Conservation (phyloP, 371 early-diverging fungal species). For the Blyttiomyces sp. region DNA sequence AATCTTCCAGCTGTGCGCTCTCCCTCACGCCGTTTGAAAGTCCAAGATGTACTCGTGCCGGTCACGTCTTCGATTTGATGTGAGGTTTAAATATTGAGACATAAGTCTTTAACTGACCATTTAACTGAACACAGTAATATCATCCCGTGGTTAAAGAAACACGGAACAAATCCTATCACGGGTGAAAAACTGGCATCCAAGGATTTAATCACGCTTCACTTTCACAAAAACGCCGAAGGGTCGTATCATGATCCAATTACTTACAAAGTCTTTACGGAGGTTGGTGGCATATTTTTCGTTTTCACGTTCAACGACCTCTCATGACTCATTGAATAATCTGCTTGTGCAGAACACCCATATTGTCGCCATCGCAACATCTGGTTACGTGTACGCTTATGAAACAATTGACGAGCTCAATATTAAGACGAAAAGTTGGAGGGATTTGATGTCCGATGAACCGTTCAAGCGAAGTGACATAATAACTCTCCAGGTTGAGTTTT, state of each 20-base stretch:
- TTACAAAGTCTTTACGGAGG: slow-evolving; percentile 79
- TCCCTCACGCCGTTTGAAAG: slow-evolving; percentile 82
- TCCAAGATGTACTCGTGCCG: slow-evolving; percentile 85
- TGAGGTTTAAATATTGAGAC: slow-evolving; percentile 12
- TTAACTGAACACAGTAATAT: slow-evolving; percentile 59
- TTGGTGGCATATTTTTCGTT: too few relatives aligned
- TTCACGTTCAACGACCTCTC: too few relatives aligned
- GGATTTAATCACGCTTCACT: slow-evolving; percentile 72
- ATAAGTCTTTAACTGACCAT: background rate
- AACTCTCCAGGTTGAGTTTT: slow-evolving; percentile 56
- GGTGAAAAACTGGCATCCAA: slow-evolving; percentile 73
- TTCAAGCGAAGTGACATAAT: slow-evolving; percentile 87
- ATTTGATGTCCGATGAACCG: slow-evolving; percentile 82
- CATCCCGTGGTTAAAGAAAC: slow-evolving; percentile 79
- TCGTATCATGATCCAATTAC: slow-evolving; percentile 85
- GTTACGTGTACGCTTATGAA: slow-evolving; percentile 86
- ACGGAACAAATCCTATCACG: slow-evolving; percentile 80
- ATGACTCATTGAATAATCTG: too few relatives aligned
- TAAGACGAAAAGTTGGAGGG: slow-evolving; percentile 78
- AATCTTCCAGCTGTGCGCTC: slow-evolving; percentile 61
- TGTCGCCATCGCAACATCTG: slow-evolving; percentile 81
- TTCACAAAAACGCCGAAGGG: slow-evolving; percentile 74
- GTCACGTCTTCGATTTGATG: slow-evolving; percentile 81
- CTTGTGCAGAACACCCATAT: slow-evolving; percentile 76
- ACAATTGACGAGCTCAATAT: slow-evolving; percentile 84